These are phyloP conservation scores for Diplogelasinospora grovesii DNA, from an alignment of 495 filamentous ascomycete species.

Conservation along the genomic window DNA sequence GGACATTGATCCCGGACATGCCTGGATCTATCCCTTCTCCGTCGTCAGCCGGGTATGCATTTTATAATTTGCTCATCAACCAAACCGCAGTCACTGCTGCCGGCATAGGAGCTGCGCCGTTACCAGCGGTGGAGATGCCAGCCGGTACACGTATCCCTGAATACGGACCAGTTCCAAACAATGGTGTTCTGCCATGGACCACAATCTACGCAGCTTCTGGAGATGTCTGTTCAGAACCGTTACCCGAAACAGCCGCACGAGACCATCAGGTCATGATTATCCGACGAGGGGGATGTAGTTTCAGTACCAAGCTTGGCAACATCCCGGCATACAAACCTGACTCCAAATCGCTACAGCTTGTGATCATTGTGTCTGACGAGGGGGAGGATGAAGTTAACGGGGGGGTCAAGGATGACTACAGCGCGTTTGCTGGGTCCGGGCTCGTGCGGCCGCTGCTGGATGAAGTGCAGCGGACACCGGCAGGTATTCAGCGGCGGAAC, in stretches of 20 bases:
- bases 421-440: slow-evolving; percentile 8
- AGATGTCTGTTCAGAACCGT: slow-evolving; percentile 56
- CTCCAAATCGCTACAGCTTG: slow-evolving; percentile 59
- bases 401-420: neutral
- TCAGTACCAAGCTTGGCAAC: slow-evolving; percentile 73
- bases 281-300: slow-evolving; percentile 77
- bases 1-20: no score
- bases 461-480: slow-evolving; percentile 60
- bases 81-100: slow-evolving; percentile 63
- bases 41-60: no score
- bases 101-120: slow-evolving; percentile 66
- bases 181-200: slow-evolving; percentile 54
- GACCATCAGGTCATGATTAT: slow-evolving; percentile 77
- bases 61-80: slow-evolving; percentile 25
- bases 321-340: slow-evolving; percentile 70
- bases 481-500: slow-evolving; percentile 64
- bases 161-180: slow-evolving; percentile 20
- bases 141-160: slow-evolving; percentile 36
- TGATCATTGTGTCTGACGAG: slow-evolving; percentile 71
- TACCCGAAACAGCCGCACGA: slow-evolving; percentile 54
- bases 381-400: slow-evolving; percentile 31
- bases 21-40: no score
- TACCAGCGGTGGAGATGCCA: slow-evolving; percentile 59
- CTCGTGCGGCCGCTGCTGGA: slow-evolving; percentile 69
- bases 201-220: slow-evolving; percentile 66